Conservation (phyloP, 2,329 filamentous ascomycete species). For the Cercospora nicotianae region DNA sequence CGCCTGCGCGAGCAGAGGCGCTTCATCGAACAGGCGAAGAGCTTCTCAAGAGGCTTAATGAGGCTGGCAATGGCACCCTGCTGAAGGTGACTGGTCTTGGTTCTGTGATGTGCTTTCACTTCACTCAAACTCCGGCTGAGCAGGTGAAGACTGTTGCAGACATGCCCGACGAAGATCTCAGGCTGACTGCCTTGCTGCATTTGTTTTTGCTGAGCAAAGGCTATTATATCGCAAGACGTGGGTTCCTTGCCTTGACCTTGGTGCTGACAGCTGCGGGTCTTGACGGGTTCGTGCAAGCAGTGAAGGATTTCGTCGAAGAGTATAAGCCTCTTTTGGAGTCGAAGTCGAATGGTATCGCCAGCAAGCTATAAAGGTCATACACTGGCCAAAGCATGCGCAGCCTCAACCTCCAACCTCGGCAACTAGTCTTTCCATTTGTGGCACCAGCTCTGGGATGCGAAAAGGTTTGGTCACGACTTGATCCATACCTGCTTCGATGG, state of each 20-base stretch:
- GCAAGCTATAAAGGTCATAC: not conserved
- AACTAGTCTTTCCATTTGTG: conserved; percentile 36
- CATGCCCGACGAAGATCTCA: conserved; percentile 31
- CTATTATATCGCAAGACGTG: conserved; percentile 41
- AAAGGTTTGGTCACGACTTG: conserved; percentile 41
- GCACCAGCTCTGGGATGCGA: conserved; percentile 38
- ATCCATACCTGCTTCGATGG: conserved; percentile 39
- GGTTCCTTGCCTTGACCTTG: conserved; percentile 41
- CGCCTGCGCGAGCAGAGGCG: conserved; percentile 33
- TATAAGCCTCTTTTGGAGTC: conserved; percentile 8
- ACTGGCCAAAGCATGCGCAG: not conserved
- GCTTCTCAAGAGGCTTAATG: conserved; percentile 34
- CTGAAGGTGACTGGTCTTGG: conserved; percentile 42
- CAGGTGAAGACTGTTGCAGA: conserved; percentile 30
- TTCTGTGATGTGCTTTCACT: conserved; percentile 42
- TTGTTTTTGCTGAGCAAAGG: conserved; percentile 42
- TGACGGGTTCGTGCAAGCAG: conserved; percentile 35
- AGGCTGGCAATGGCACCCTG: conserved; percentile 37
- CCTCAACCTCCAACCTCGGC: conserved; percentile 29
- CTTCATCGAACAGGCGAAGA: conserved; percentile 40
- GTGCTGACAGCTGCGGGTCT: conserved; percentile 39
- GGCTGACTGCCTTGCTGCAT: conserved; percentile 40
- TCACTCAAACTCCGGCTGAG: conserved; percentile 33
- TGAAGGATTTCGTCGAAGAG: conserved; percentile 18
- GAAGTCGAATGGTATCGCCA: not conserved